phyloP scores from a whole-genome alignment of 768 basidiomycete genomes.

The Ramaria sp. region DNA sequence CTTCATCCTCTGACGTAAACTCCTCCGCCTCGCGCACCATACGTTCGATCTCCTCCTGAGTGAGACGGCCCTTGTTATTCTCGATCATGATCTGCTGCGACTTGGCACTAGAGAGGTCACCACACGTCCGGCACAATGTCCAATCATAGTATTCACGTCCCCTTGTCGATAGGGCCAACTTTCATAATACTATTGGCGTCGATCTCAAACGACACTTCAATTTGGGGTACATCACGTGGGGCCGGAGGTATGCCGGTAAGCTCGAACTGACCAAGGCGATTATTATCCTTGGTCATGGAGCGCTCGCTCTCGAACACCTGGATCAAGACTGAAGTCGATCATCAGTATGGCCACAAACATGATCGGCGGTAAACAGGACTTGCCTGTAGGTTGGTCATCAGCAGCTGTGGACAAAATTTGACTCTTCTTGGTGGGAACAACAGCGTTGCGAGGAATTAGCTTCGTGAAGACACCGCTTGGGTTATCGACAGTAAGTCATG shows the following conservation, averaged over 20 bases:
- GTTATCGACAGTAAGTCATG: background rate
- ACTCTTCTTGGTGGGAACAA: conserved; percentile 94
- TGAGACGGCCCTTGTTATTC: conserved; percentile 91
- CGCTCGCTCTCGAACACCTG: too few species aligned
- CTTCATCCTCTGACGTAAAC: conserved; percentile 71
- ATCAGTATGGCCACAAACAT: too few species aligned
- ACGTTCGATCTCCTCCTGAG: conserved; percentile 85
- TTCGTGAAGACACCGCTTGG: conserved; percentile 91
- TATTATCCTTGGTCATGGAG: conserved; percentile 99
- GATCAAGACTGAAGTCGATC: too few species aligned
- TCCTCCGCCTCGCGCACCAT: conserved; percentile 94
- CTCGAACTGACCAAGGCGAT: conserved; percentile 95
- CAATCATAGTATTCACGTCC: conserved; percentile 55
- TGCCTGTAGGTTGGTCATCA: conserved; percentile 17
- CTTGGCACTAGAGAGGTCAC: conserved; percentile 48
- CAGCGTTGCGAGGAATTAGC: conserved; percentile 94
- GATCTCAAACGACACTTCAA: too few species aligned
- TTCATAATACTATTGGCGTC: conserved; percentile 96
- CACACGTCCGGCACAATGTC: background rate
- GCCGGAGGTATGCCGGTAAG: conserved; percentile 87
- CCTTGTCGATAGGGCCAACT: conserved; percentile 88
- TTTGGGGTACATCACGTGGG: conserved; percentile 93
- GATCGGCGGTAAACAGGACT: too few species aligned
- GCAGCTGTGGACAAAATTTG: conserved; percentile 37
- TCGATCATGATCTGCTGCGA: conserved; percentile 87